phyloP scores from a whole-genome alignment of 345 rosid genomes.

The Dipteronia dyeriana region DNA sequence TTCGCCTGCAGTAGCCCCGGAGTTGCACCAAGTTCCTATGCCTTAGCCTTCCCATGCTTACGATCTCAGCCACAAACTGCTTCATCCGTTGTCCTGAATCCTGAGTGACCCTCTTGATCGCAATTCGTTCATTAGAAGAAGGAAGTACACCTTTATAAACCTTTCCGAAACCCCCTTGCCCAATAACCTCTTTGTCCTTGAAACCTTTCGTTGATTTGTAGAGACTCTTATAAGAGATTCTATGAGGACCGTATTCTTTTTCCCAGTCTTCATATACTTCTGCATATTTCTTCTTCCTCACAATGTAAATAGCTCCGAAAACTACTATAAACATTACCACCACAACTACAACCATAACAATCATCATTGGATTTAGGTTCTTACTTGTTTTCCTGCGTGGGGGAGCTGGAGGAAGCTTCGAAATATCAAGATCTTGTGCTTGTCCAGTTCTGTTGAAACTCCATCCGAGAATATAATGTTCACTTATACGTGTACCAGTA shows the following conservation, averaged over 20 bases:
- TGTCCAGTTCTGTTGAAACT: conserved; percentile 54
- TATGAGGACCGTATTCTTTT: conserved; percentile 51
- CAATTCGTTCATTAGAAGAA: conserved; percentile 47
- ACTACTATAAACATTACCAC: conserved; percentile 20
- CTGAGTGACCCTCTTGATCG: conserved; percentile 55
- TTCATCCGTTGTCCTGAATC: conserved; percentile 52
- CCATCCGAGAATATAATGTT: conserved; percentile 62
- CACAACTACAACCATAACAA: conserved; percentile 24
- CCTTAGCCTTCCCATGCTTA: conserved; percentile 31
- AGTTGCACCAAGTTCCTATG: conserved; percentile 45
- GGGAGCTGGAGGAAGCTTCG: conserved; percentile 59
- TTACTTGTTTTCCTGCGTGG: conserved; percentile 6
- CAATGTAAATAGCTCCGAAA: conserved; percentile 22
- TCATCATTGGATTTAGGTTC: conserved; percentile 19
- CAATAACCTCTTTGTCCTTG: conserved; percentile 45
- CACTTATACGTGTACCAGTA: conserved; percentile 39
- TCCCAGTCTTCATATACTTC: conserved; percentile 75
- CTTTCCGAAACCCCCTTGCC: conserved; percentile 54
- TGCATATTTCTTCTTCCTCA: conserved; percentile 46
- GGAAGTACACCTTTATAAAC: conserved; percentile 59
- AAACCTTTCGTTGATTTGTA: conserved; percentile 64
- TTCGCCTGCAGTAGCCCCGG: conserved; percentile 41
- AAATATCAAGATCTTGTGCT: conserved; percentile 42
- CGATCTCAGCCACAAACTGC: conserved; percentile 29
- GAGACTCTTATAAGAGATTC: conserved; percentile 55